phyloP scores from a whole-genome alignment of 257 asterid genomes.

The Scutellaria minor region DNA sequence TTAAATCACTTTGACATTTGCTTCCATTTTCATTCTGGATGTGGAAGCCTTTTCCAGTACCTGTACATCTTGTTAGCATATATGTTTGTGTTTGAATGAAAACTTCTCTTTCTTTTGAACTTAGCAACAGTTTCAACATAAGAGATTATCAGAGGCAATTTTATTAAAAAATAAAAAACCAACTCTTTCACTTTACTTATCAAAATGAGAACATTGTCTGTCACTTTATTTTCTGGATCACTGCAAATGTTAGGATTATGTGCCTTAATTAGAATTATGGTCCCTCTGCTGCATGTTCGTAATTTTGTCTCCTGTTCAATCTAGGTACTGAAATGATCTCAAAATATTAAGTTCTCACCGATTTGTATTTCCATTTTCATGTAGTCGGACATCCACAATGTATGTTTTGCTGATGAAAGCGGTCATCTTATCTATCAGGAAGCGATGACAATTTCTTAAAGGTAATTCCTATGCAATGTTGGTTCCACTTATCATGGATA shows the following conservation, averaged over 20 bases:
- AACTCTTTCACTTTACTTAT: too few relatives aligned
- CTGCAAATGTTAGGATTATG: not conserved
- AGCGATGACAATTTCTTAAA: constrained; percentile 86
- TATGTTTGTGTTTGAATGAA: too few relatives aligned
- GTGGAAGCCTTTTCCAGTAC: too few relatives aligned
- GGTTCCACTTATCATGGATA: not conserved
- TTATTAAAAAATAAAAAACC: too few relatives aligned
- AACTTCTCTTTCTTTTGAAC: too few relatives aligned
- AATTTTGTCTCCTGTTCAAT: not conserved
- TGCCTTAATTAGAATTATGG: too few relatives aligned
- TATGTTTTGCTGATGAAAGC: constrained; percentile 94
- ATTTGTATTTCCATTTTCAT: constrained; percentile 23
- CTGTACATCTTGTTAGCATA: too few relatives aligned
- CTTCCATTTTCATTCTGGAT: too few relatives aligned
- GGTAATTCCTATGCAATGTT: constrained; percentile 47
- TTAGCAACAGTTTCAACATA: too few relatives aligned
- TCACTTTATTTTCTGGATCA: not conserved
- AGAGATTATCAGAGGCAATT: too few relatives aligned
- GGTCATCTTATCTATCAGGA: constrained; percentile 88
- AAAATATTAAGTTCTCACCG: not conserved
- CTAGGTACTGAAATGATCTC: constrained; percentile 4
- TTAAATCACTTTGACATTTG: too few relatives aligned
- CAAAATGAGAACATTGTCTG: not conserved
- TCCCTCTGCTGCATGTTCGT: not conserved
- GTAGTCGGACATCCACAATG: constrained; percentile 92